Percentiles rank a stretch among this genome's conserved stretches.
These are phyloP conservation scores for Rhodotorula sphaerocarpa DNA, from an alignment of 768 basidiomycete genomes.

Conservation along the genomic window DNA sequence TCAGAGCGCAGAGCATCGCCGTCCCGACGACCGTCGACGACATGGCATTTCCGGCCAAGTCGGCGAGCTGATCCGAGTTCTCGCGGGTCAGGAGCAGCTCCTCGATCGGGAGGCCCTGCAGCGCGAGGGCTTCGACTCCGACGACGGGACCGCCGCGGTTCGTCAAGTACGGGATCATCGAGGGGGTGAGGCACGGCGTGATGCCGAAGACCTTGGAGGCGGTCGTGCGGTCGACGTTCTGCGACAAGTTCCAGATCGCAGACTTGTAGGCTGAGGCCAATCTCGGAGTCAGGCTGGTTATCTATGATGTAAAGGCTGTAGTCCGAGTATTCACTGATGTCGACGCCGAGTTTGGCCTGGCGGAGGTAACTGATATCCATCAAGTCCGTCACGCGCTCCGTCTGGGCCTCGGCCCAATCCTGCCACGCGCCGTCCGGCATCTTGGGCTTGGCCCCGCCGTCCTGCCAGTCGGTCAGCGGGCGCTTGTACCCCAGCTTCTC, in stretches of 20 bases:
- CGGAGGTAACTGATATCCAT: conserved; percentile 85
- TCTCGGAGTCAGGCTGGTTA: not conserved
- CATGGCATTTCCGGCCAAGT: conserved; percentile 95
- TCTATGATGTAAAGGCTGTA: no score
- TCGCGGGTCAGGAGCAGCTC: conserved; percentile 85
- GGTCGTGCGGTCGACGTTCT: conserved; percentile 88
- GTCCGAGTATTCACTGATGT: conserved; percentile 57
- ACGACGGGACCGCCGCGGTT: conserved; percentile 94
- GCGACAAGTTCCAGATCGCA: conserved; percentile 87
- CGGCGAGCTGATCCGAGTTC: conserved; percentile 84
- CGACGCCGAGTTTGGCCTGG: conserved; percentile 67
- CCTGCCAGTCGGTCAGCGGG: conserved; percentile 72
- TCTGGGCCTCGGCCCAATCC: conserved; percentile 86
- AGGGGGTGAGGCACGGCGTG: conserved; percentile 69
- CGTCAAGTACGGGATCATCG: conserved; percentile 94
- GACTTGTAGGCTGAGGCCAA: conserved; percentile 23
- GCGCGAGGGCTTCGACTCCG: conserved; percentile 79
- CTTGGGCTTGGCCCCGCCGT: conserved; percentile 67
- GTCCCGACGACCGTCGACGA: conserved; percentile 91
- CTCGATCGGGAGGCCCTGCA: conserved; percentile 90
- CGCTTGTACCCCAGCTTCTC: conserved; percentile 72
- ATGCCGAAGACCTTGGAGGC: conserved; percentile 73
- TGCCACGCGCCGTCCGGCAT: conserved; percentile 84
- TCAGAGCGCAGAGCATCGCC: conserved; percentile 73
- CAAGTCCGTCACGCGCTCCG: conserved; percentile 89